phyloP scores from a whole-genome alignment of 441 rosid species.

The Biscutella laevigata region DNA sequence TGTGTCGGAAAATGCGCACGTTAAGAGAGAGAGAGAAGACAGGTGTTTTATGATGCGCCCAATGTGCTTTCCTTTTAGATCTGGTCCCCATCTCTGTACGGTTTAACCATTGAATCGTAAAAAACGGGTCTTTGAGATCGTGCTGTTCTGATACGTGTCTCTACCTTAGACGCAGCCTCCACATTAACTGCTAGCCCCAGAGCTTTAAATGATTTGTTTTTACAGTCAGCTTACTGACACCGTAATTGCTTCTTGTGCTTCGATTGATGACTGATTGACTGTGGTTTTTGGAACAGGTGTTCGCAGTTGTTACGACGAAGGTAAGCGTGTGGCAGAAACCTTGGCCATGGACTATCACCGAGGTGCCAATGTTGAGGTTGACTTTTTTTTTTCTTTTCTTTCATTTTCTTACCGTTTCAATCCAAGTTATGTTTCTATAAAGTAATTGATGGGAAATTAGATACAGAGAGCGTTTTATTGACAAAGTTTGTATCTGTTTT shows the following conservation, averaged over 20 bases:
- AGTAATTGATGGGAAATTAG: background rate
- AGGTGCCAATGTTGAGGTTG: slow-evolving; percentile 60
- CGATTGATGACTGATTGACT: slow-evolving; percentile 6
- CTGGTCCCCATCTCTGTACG: slow-evolving; percentile 12
- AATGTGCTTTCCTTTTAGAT: too few species aligned
- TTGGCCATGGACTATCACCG: slow-evolving; percentile 71
- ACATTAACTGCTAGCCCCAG: background rate
- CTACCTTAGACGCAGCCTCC: too few species aligned
- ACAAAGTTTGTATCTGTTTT: background rate
- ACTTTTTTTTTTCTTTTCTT: background rate
- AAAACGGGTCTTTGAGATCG: slow-evolving; percentile 21
- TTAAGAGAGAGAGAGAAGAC: too few species aligned
- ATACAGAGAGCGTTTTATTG: background rate
- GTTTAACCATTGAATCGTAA: slow-evolving; percentile 25
- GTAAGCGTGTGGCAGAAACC: slow-evolving; percentile 72
- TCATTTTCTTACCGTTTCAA: too few species aligned
- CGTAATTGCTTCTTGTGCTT: slow-evolving; percentile 3
- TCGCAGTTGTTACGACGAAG: slow-evolving; percentile 74
- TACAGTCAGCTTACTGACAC: background rate
- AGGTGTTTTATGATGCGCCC: too few species aligned
- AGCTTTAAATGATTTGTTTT: background rate
- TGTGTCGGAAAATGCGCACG: slow-evolving; percentile 25
- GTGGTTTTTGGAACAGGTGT: slow-evolving; percentile 38
- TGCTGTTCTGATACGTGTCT: slow-evolving; percentile 24
- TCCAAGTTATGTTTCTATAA: background rate